Percentiles rank a stretch among this genome's conserved stretches.
Evolutionary conservation across 1,284 basidiomycete genomes (phyloP).

Genomic region (Sporisorium sorghi): DNA sequence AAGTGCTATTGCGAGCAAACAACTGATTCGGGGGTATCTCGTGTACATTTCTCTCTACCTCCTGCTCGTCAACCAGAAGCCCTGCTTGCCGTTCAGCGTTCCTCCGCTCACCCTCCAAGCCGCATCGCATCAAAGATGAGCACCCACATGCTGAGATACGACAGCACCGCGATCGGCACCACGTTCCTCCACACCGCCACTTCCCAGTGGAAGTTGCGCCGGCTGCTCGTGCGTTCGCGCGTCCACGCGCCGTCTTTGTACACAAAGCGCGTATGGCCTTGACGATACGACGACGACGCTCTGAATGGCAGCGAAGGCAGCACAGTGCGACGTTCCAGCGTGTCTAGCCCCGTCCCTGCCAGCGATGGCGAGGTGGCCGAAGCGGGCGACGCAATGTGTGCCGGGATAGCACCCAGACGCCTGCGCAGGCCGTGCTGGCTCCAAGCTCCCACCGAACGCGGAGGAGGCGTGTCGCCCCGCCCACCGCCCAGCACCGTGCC

Average conservation of each 20-base stretch:
- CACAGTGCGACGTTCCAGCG: conserved; percentile 11
- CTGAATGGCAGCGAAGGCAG: conserved; percentile 23
- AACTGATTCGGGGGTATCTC: too few species aligned
- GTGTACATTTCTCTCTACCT: too few species aligned
- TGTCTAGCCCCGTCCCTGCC: background rate
- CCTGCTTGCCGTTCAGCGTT: too few species aligned
- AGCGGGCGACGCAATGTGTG: background rate
- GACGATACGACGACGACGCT: conserved; percentile 21
- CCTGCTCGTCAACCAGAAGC: too few species aligned
- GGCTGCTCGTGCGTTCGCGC: conserved; percentile 36
- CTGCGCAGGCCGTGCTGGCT: conserved; percentile 18
- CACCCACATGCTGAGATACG: conserved; percentile 64
- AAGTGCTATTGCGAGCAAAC: too few species aligned
- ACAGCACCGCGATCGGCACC: conserved; percentile 60
- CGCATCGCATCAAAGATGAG: conserved; percentile 53
- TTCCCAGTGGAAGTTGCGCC: conserved; percentile 67
- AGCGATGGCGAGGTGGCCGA: background rate
- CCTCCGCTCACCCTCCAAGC: conserved; percentile 6
- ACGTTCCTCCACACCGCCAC: conserved; percentile 67
- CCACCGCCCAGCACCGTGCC: conserved; percentile 27
- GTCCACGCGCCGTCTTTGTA: conserved; percentile 24
- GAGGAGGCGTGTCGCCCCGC: conserved; percentile 5
- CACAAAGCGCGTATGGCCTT: conserved; percentile 21
- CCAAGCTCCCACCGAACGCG: background rate
- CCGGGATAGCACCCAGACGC: conserved; percentile 1